phyloP scores from a whole-genome alignment of 139 green algal genomes.

The Coccomyxa sp. region DNA sequence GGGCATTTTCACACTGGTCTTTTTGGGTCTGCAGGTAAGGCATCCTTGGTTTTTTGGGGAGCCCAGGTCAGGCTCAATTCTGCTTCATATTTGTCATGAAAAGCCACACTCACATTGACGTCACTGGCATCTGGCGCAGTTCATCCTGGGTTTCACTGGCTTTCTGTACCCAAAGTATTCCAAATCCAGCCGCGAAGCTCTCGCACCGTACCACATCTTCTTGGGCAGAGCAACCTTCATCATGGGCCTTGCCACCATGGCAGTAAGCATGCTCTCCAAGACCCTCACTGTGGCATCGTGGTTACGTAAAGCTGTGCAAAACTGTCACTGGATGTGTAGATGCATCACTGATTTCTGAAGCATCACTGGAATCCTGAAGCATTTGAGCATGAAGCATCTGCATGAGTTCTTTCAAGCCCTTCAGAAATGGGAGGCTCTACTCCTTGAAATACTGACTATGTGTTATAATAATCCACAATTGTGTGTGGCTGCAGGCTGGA shows the following conservation, averaged over 20 bases:
- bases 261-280: conserved; percentile 1
- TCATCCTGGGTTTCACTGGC: conserved; percentile 8
- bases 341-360: not conserved
- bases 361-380: not conserved
- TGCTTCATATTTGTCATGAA: not conserved
- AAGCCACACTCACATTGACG: not conserved
- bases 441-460: not conserved
- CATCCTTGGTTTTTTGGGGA: not conserved
- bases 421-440: not conserved
- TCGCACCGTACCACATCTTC: conserved; percentile 35
- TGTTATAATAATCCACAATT: not conserved
- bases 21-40: conserved; percentile 39
- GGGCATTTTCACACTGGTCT: conserved; percentile 30
- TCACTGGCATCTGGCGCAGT: conserved; percentile 18
- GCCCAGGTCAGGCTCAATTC: not conserved
- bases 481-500: conserved; percentile 18
- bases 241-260: conserved; percentile 34
- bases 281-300: not conserved
- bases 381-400: not conserved
- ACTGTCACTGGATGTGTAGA: not conserved
- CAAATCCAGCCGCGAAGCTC: not conserved
- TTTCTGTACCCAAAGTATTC: conserved; percentile 37
- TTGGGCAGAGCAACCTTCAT: conserved; percentile 25
- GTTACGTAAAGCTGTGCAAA: not conserved
- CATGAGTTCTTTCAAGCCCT: not conserved